Evolutionary conservation across 371 early-diverging fungal species (phyloP).

Genomic region (Homolaphlyctis polyrhiza): DNA sequence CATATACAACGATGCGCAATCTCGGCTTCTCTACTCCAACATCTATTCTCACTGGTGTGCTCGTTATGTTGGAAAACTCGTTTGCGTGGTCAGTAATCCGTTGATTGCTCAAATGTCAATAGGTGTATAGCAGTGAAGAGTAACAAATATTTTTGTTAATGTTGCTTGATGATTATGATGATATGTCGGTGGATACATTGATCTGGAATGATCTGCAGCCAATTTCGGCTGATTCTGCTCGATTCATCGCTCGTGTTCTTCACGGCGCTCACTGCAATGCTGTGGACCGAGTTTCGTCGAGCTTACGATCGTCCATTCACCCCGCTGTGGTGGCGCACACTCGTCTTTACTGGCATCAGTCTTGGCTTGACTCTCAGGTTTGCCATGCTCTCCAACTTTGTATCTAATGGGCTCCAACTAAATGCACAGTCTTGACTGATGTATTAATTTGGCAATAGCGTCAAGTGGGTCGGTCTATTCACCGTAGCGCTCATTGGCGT

Average conservation of each 20-base stretch:
- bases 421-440: background rate
- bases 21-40: constrained; percentile 66
- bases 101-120: background rate
- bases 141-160: background rate
- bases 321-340: constrained; percentile 36
- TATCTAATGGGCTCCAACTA: background rate
- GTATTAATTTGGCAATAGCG: constrained; percentile 13
- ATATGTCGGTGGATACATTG: too few species aligned
- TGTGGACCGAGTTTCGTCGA: constrained; percentile 35
- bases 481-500: constrained; percentile 78
- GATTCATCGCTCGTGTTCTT: constrained; percentile 91
- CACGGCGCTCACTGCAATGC: constrained; percentile 38
- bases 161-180: too few species aligned
- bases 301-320: constrained; percentile 27
- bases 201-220: too few species aligned
- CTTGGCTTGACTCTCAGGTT: constrained; percentile 36
- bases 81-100: background rate
- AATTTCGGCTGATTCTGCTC: constrained; percentile 87
- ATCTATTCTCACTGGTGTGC: constrained; percentile 61
- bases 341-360: constrained; percentile 30
- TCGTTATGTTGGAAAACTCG: constrained; percentile 49
- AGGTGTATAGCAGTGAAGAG: background rate
- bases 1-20: constrained; percentile 74
- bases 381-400: background rate
- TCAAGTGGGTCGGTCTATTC: constrained; percentile 63